These are phyloP conservation scores for Actinomucor elegans DNA, from an alignment of 371 early-diverging fungal genomes.

Conservation along the genomic window DNA sequence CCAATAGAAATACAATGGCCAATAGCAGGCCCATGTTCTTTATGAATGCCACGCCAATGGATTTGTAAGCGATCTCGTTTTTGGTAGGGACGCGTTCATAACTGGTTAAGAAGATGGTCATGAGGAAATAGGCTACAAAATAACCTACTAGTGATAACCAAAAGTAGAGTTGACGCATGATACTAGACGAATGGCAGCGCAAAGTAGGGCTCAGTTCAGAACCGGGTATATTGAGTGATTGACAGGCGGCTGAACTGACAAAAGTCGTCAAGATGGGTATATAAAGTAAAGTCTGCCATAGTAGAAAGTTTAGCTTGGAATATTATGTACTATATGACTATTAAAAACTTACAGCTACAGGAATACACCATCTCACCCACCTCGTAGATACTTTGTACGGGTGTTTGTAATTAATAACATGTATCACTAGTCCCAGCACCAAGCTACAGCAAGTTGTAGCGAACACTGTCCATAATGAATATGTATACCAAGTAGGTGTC, in stretches of 20 bases:
- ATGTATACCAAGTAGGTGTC: slow-evolving; percentile 52
- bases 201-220: slow-evolving; percentile 45
- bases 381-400: slow-evolving; percentile 47
- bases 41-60: slow-evolving; percentile 69
- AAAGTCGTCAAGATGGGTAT: slow-evolving; percentile 55
- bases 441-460: slow-evolving; percentile 27
- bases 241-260: slow-evolving; percentile 62
- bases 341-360: slow-evolving; percentile 48
- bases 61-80: slow-evolving; percentile 72
- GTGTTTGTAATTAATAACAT: slow-evolving; percentile 36
- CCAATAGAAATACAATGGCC: slow-evolving; percentile 55
- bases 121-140: slow-evolving; percentile 60
- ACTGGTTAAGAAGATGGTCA: slow-evolving; percentile 70
- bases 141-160: slow-evolving; percentile 64
- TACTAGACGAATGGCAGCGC: slow-evolving; percentile 48
- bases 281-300: slow-evolving; percentile 49
- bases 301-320: slow-evolving; percentile 40
- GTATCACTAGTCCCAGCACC: slow-evolving; percentile 31
- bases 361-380: slow-evolving; percentile 63
- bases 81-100: slow-evolving; percentile 66
- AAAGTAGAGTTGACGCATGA: slow-evolving; percentile 58
- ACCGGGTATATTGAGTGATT: slow-evolving; percentile 44
- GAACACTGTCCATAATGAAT: slow-evolving; percentile 49
- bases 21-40: slow-evolving; percentile 67
- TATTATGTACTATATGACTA: slow-evolving; percentile 40